These are phyloP conservation scores for Podila clonocystis DNA, from an alignment of 192 early-diverging fungal species.

Conservation along the genomic window DNA sequence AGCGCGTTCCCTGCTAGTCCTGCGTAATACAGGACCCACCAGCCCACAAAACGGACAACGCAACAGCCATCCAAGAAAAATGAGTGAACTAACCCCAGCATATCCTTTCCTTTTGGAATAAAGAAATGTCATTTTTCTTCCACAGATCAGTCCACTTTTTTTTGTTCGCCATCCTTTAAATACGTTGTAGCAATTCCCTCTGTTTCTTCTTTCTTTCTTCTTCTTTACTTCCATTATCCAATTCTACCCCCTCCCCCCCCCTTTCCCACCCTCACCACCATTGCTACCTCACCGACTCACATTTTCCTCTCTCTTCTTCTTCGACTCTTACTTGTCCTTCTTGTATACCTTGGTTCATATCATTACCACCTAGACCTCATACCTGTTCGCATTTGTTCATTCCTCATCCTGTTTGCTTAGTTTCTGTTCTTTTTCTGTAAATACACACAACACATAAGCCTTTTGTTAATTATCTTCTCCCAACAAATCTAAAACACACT, in stretches of 20 bases:
- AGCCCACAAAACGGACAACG: too few relatives aligned
- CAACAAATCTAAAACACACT: not conserved
- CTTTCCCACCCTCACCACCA: not conserved
- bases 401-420: not conserved
- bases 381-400: slow-evolving; percentile 4
- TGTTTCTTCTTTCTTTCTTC: not conserved
- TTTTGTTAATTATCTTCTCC: not conserved
- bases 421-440: slow-evolving; percentile 5
- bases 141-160: not conserved
- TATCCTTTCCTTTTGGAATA: too few relatives aligned
- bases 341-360: not conserved
- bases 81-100: too few relatives aligned
- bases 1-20: too few relatives aligned
- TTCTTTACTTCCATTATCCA: not conserved
- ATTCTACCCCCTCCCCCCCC: not conserved
- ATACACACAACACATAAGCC: not conserved
- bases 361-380: slow-evolving; percentile 3
- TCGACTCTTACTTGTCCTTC: not conserved
- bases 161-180: slow-evolving; percentile 8
- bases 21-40: too few relatives aligned
- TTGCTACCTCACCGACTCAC: not conserved
- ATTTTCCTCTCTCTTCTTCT: not conserved
- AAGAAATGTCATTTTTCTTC: not conserved
- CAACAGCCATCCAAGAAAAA: too few relatives aligned
- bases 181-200: slow-evolving; percentile 1